Percentiles rank a stretch among this genome's conserved stretches.
phyloP scores from a whole-genome alignment of 2,329 filamentous ascomycete genomes.

The Aspergillus latus region DNA sequence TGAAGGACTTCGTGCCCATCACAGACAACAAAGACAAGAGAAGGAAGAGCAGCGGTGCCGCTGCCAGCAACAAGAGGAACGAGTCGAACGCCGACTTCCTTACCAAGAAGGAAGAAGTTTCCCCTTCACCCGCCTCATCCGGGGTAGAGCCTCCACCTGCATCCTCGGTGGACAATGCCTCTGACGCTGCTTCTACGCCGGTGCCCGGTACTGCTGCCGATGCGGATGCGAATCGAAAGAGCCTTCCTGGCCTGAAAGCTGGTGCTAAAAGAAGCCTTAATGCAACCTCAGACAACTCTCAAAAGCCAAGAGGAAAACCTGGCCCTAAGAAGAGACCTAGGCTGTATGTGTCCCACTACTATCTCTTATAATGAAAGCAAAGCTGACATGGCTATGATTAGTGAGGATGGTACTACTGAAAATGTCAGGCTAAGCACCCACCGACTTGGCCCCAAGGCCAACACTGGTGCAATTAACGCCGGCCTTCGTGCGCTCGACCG shows the following conservation, averaged over 20 bases:
- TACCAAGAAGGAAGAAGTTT: conserved; percentile 28
- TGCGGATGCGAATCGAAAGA: conserved; percentile 62
- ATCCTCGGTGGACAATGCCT: conserved; percentile 43
- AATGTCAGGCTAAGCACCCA: conserved; percentile 50
- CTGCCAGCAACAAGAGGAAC: conserved; percentile 14
- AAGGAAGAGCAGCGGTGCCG: conserved; percentile 16
- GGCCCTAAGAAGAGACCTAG: conserved; percentile 95
- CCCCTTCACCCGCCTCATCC: conserved; percentile 40
- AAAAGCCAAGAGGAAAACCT: conserved; percentile 80
- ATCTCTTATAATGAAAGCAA: not conserved
- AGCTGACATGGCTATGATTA: conserved; percentile 24
- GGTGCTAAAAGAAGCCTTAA: conserved; percentile 59
- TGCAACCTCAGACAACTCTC: conserved; percentile 57
- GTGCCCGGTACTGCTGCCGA: conserved; percentile 40
- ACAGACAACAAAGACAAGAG: conserved; percentile 25
- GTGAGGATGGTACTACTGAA: conserved; percentile 53
- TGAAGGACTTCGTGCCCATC: conserved; percentile 37
- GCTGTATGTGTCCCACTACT: conserved; percentile 65
- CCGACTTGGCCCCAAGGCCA: conserved; percentile 93
- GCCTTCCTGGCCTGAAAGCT: conserved; percentile 67
- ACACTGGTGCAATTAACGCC: conserved; percentile 96
- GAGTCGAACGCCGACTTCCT: conserved; percentile 21
- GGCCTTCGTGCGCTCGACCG: conserved; percentile 91
- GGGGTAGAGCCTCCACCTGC: conserved; percentile 37
- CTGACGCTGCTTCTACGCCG: conserved; percentile 42